These are phyloP conservation scores for Linum trigynum DNA, from an alignment of 345 rosid genomes.

Conservation along the genomic window DNA sequence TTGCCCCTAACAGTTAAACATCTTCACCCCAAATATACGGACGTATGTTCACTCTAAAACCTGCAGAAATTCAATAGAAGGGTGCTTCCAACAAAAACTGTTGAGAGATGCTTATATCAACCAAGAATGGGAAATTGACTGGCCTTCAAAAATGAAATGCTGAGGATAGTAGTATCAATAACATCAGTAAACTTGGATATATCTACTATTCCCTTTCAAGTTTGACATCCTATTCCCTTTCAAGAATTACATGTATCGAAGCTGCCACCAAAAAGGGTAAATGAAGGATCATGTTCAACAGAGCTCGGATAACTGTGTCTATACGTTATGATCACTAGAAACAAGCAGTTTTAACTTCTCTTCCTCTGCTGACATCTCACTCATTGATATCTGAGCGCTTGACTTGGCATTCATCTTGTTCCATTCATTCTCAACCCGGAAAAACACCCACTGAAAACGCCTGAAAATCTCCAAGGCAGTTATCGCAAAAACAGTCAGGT, in stretches of 20 bases:
- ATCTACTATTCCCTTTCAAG: neutral
- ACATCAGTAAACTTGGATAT: neutral
- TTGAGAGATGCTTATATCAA: too few species aligned
- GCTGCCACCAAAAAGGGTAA: constrained; percentile 7
- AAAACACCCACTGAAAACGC: constrained; percentile 90
- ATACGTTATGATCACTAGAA: constrained; percentile 40
- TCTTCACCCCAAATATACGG: too few species aligned
- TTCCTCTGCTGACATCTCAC: constrained; percentile 39
- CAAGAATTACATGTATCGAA: constrained; percentile 3
- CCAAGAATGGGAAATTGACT: too few species aligned
- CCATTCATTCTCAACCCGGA: constrained; percentile 92
- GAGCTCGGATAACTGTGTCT: constrained; percentile 16
- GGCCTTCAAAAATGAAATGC: too few species aligned
- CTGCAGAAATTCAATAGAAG: too few species aligned
- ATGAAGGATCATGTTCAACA: constrained; percentile 2
- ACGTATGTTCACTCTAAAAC: too few species aligned
- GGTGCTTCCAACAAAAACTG: too few species aligned
- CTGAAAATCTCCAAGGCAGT: constrained; percentile 74
- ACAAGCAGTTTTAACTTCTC: constrained; percentile 36
- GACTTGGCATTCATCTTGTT: constrained; percentile 59
- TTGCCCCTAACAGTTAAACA: too few species aligned
- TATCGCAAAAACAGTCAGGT: constrained; percentile 68
- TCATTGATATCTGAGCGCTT: constrained; percentile 32
- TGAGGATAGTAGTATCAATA: too few species aligned
- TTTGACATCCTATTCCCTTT: neutral